Evolutionary conservation across 176 grass and related monocot genomes (phyloP), one percentile per base, ranked within the genome.

Genomic region (Melocanna baccifera): DNA sequence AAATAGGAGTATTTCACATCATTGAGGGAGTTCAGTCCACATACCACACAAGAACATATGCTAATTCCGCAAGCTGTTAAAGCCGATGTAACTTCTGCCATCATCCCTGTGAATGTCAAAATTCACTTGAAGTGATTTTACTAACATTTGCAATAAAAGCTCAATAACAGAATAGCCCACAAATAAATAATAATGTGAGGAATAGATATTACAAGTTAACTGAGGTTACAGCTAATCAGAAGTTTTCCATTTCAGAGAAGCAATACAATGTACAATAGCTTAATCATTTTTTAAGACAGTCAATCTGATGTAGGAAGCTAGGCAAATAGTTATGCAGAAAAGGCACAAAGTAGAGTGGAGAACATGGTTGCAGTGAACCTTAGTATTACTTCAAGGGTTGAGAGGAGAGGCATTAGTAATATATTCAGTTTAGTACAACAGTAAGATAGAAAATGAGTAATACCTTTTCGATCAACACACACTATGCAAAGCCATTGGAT

Each of bases 21-120:
- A 71, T 58, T 18, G 40, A 83, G 51, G 74, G 55, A 78, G 28
- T 53, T 61, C 16, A 62, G 55, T 87, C 71, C 76, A 82, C 90
- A 13, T 90, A 99, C 96, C 91, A 86, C 93, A 77, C 93, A 99
- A 79, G 91, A 96, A 69, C 91, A 92, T 81, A 99, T 89, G 62
- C 76, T 88, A 77, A 99, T 94, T 78, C 96, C 91, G 30, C 84
- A 90, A 71, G 91, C 96, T 75, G 96, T 92, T 66, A 99, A 83
- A 41, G 93, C 89, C 6, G 93, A 91, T 41, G 91, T 87, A 83
- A 96, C 91, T 85, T 99, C 96, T 39, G 93, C 89, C 91, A 99
- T 89, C 89, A 96, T 99, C 63, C 93, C 96, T 99, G 85, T 34
- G 39, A 87, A 88, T 36, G n/a, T 22, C 28, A 71, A 69, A 67